Conservation (phyloP, 1,284 basidiomycete genomes). For the Microbotryum scabiosae region DNA sequence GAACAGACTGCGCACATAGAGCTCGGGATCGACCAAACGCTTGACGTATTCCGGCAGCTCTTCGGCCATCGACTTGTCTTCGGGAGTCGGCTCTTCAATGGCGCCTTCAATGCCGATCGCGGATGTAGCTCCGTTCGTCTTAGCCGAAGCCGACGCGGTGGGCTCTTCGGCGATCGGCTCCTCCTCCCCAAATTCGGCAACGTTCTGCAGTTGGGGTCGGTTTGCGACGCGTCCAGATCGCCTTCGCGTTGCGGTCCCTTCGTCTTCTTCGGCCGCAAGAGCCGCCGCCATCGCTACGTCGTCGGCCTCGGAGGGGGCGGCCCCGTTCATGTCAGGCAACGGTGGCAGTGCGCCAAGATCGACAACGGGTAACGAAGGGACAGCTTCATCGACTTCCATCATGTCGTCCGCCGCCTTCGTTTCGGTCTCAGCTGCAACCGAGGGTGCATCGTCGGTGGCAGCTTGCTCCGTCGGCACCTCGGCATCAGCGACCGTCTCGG, state of each 20-base stretch:
- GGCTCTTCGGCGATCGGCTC: neutral
- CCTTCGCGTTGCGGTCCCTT: neutral
- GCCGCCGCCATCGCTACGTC: too few relatives aligned
- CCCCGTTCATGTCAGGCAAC: too few relatives aligned
- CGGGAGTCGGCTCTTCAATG: neutral
- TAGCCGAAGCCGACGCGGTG: too few relatives aligned
- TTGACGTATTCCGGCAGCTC: conserved; percentile 25
- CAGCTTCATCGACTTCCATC: neutral
- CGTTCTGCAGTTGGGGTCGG: neutral
- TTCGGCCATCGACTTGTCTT: conserved; percentile 5
- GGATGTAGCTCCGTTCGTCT: too few relatives aligned
- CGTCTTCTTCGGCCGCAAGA: neutral
- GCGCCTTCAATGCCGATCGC: neutral
- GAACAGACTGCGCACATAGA: conserved; percentile 21
- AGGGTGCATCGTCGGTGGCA: neutral
- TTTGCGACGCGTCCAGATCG: neutral
- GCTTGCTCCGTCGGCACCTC: neutral
- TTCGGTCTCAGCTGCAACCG: neutral
- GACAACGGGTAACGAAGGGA: too few relatives aligned
- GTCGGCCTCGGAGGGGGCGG: too few relatives aligned
- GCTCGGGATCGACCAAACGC: conserved; percentile 27
- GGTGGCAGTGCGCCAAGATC: too few relatives aligned
- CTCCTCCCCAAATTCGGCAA: neutral
- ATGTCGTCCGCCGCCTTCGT: neutral
- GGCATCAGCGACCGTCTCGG: neutral